Conservation (phyloP, 805 yeast species). For the Pichia heedii region DNA sequence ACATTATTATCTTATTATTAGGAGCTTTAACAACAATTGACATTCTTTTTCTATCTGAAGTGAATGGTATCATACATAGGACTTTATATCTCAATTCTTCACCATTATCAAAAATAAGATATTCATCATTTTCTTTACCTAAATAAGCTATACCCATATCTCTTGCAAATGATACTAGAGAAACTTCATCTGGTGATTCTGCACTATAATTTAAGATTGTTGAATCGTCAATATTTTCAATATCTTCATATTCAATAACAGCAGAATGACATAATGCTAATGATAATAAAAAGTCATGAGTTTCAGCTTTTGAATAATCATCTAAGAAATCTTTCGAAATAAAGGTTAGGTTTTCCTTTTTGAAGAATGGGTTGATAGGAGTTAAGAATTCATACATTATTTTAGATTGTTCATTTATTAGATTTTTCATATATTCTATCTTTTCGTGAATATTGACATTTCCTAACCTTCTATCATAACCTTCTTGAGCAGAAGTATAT, state of each 20-base stretch:
- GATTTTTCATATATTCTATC: slow-evolving; percentile 30
- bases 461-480: slow-evolving; percentile 59
- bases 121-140: slow-evolving; percentile 42
- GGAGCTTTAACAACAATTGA: slow-evolving; percentile 52
- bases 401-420: slow-evolving; percentile 34
- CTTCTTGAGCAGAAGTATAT: slow-evolving; percentile 71
- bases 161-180: slow-evolving; percentile 67
- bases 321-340: slow-evolving; percentile 48
- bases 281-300: slow-evolving; percentile 52
- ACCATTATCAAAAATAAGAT: slow-evolving; percentile 39
- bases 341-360: slow-evolving; percentile 48
- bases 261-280: slow-evolving; percentile 72
- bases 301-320: slow-evolving; percentile 38
- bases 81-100: slow-evolving; percentile 36
- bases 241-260: slow-evolving; percentile 22
- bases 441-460: slow-evolving; percentile 44
- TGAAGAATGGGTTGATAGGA: slow-evolving; percentile 31
- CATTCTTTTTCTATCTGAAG: slow-evolving; percentile 72
- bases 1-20: slow-evolving; percentile 33
- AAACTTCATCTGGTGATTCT: slow-evolving; percentile 79
- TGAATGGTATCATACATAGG: slow-evolving; percentile 51
- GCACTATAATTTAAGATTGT: slow-evolving; percentile 53
- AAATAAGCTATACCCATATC: slow-evolving; percentile 61
- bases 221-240: slow-evolving; percentile 20
- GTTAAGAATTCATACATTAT: slow-evolving; percentile 40